Evolutionary conservation across 768 basidiomycete genomes (phyloP), one percentile per base, ranked within the genome.

Genomic region (Serendipita sp.): DNA sequence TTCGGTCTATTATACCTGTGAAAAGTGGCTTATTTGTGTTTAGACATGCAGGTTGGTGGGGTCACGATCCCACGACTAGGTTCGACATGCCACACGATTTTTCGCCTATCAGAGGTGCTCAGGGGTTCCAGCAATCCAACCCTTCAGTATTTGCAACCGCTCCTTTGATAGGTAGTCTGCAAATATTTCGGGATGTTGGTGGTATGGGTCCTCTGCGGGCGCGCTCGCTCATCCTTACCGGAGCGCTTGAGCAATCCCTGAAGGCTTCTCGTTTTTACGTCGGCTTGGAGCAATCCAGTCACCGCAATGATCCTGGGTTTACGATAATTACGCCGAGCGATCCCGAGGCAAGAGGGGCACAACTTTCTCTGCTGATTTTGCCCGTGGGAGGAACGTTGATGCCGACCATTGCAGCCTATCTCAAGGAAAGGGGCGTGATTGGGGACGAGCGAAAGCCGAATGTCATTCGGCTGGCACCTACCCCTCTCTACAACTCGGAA

Each of bases 41-140:
- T 68, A 96, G 96, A 71, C 84, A 84, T 67, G 86, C 92, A 45
- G 96, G 96, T 51, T 99, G 96, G 96, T 99, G 95, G 95, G 96
- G 96, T 51, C 93, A 97, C 73, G 84, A 92, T 70, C 80, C 85
- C 34, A 71, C 77, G 63, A 94, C 92, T 45, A 86, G 96, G 35
- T 98, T 99, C 77, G 77, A 81, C 64, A 98, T 98, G 95, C 86
- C 88, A 32, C 78, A 86, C 11, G 78, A 71, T 62, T 99, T 96
- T 76, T 81, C 81, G 56, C 87, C 93, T 7, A 88, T 90, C 67
- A 80, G 79, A 18, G 96, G 96, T 64, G 96, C 96, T 0, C 88
- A 92, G 73, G 93, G 93, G 46, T 97, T 89, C 76, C 94, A 96
- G 72, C 88, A 95, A 74, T 97, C 94, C 45, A 98, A 97, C 75